Conservation (phyloP, 768 basidiomycete genomes). For the Clavulina sp. region DNA sequence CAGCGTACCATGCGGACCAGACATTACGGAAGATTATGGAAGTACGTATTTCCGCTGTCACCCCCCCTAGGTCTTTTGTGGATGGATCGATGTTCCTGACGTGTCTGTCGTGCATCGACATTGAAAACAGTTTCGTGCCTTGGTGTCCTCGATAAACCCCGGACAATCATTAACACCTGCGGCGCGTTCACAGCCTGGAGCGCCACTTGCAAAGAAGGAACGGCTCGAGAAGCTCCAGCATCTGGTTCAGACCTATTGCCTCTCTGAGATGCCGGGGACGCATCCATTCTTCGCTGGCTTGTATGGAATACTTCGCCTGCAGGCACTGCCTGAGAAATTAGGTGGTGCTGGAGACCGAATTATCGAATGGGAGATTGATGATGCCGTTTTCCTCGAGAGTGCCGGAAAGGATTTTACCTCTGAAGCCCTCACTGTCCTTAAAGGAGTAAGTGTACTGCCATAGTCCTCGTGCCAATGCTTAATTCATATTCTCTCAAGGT, state of each 20-base stretch:
- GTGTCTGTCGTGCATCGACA: not conserved
- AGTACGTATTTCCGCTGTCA: not conserved
- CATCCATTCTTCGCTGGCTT: constrained; percentile 66
- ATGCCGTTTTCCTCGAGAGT: constrained; percentile 85
- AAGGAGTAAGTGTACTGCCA: constrained; percentile 49
- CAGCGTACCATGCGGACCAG: constrained; percentile 68
- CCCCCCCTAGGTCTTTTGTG: not conserved
- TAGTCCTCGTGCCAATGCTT: not conserved
- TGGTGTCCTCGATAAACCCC: constrained; percentile 57
- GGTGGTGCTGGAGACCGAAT: constrained; percentile 60
- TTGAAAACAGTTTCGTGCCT: constrained; percentile 43
- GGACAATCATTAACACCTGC: constrained; percentile 66
- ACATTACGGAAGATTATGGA: constrained; percentile 63
- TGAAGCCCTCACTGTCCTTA: constrained; percentile 75
- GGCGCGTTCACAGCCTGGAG: constrained; percentile 46
- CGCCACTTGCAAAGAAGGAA: constrained; percentile 54
- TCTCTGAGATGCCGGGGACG: constrained; percentile 72
- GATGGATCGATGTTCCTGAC: not conserved
- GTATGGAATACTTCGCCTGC: constrained; percentile 68
- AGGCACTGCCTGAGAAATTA: constrained; percentile 58
- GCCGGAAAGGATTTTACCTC: constrained; percentile 91
- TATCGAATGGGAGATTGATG: constrained; percentile 84
- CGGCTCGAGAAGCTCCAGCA: constrained; percentile 56
- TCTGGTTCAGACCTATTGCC: constrained; percentile 72
- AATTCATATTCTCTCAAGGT: constrained; percentile 22